Evolutionary conservation across 2,329 filamentous ascomycete genomes (phyloP), one percentile per base, ranked within the genome.

Genomic region (Penicillium sp.): DNA sequence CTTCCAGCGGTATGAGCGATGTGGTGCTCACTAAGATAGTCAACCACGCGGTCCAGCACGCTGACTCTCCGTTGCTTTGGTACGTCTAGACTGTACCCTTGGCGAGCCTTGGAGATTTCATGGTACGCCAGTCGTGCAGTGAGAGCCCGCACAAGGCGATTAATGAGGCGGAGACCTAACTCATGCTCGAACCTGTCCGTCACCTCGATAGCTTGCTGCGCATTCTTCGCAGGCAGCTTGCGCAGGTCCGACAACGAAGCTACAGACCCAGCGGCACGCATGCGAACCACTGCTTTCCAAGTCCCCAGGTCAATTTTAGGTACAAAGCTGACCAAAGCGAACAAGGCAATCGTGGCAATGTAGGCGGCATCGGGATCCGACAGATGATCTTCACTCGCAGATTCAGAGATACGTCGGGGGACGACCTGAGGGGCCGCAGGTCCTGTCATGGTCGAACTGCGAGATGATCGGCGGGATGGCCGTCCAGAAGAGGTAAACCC

Each of bases 181-280:
- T 77, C 75, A 59, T 78, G 73, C 52, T 78, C 76, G 13, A 78
- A 62, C 33, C 67, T 69, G 56, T 78, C 72, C 53, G 61, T 67
- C 4, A 64, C 58, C 26, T 66, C 62, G n/a, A 68, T 54, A 9
- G 69, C 53, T 43, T 61, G 60, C 55, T 52, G 59, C 17, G 62
- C 67, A 43, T 60, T 61, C 4, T 57, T 45, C 3, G 58, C 26
- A 9, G 65, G 54, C 26, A 67, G 57, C 34, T 66, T 69, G 35
- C 61, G 61, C 57, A 72, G 65, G 15, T 68, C 64, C 2, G 63
- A 58, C 29, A 67, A 58, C n/a, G 69, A 68, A 41, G 69, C 61
- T 43, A 72, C 63, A 26, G 61, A 61, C 5, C 72, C 70, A 10
- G 63, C 58, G 33, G 69, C 62, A 38, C 70, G 69, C 53, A 75